Base-by-base conservation (phyloP, 2,329 filamentous ascomycete genomes). In the Rhynchosporium agropyri region DNA sequence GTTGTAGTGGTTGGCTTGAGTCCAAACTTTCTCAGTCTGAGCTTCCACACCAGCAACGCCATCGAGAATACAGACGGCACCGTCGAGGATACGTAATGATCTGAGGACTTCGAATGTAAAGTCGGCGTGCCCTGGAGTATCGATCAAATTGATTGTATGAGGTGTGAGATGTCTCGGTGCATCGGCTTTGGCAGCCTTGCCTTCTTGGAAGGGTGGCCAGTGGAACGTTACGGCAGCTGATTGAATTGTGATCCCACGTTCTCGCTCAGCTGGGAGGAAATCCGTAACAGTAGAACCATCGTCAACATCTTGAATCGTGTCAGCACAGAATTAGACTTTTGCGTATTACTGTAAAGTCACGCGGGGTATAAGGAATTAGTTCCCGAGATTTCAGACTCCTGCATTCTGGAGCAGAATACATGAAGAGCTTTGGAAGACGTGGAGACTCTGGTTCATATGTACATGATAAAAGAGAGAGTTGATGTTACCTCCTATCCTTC, bases 261-360 rank as follows among this genome's bases (percentile, higher is more conserved):
- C 89, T 72, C 94, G 84, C 76, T 99, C 95, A 67, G 96, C 88
- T 6, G 95, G 94, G 6, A 99, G 84, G 70, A 98, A 99, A 77
- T 99, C 95, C 2, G 95, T 99, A 7, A 97, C 92, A 3, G 95
- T 98, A 67, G 96, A 97, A 43, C 95, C 95, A 76, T 96, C 90
- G 72, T 98, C 94, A 67, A 99, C 95, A 76, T 97, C 93, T 84
- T 50, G 33, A 26, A 33, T 15, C 61, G 12, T 26, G 33, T 51
- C 36, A 56, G 43, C 31, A 31, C 28, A 59, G 20, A 31, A 59
- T 8, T 10, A 10, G 20, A 20, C 20, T 20, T 38, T 8, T 38
- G 20, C 2, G 10, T 12, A 12, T 20, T 20, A 54, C 33, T 10
- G 13, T 4, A 13, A 29, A 20, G 7, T 43, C 53, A 56, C 53